Evolutionary conservation across 768 basidiomycete genomes (phyloP), one percentile per base, ranked within the genome.

Genomic region (Suillus plorans): DNA sequence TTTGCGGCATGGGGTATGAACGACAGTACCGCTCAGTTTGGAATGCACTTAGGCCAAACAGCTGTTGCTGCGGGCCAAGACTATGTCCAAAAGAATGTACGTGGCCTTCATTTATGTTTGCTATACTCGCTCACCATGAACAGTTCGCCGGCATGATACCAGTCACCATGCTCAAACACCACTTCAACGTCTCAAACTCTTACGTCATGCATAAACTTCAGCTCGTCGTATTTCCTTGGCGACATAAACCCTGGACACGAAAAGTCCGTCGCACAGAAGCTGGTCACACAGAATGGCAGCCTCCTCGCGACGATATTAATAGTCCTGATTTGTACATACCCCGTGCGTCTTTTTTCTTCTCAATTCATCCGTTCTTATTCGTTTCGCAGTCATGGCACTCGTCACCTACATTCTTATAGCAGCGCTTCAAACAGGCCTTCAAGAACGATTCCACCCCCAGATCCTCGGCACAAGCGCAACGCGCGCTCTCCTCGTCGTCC

Each of bases 241-340:
- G 88, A 50, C 96, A 99, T 74, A 86, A 85, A 64, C 92, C 95
- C 0, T 96, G 95, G 91, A 84, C 88, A 2, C 83, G 97, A 9
- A 86, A 87, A 65, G 73, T 89, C 13, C 80, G 78, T 60, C 83
- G 92, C 59, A 82, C 86, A 25, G 90, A 93, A 71, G 80, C 88
- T 67, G 73, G 85, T 64, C 72, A 78, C 31, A 85, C 85, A 4
- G 92, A 96, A 70, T 99, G 89, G 86, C 87, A 91, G 61, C 81
- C 93, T 4, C 97, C 97, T 3, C 80, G 97, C 62, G 95, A 98
- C 42, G 97, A 99, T 72, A 86, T 99, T 69, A 99, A 99, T 71
- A 90, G 88, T 63, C 97, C 97, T 0, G 97, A 99, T 78, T 79
- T 99, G 22, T 99, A 99, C 75, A 99, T 99, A 67, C 97, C 97